Evolutionary conservation across 2,329 filamentous ascomycete genomes (phyloP).

Genomic region (Pseudogymnoascus sp.): DNA sequence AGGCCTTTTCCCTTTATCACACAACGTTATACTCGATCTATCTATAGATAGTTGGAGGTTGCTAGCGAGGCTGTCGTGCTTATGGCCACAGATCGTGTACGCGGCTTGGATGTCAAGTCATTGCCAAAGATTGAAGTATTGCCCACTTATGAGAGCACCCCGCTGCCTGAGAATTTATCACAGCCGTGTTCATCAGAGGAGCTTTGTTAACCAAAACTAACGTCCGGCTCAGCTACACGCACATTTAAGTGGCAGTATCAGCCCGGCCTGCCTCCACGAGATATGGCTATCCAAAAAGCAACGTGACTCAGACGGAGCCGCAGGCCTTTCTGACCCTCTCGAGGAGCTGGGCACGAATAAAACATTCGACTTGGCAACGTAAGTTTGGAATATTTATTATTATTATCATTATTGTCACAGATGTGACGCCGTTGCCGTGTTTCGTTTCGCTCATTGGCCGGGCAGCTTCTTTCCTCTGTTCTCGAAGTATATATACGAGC

Average conservation of each 20-base stretch:
- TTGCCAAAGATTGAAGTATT: slow-evolving; percentile 50
- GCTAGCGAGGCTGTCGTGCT: neutral
- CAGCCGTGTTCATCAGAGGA: neutral
- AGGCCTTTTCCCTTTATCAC: neutral
- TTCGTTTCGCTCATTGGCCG: slow-evolving; percentile 14
- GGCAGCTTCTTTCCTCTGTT: slow-evolving; percentile 70
- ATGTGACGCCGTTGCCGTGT: neutral
- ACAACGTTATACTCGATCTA: neutral
- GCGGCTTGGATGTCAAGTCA: slow-evolving; percentile 32
- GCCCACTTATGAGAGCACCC: neutral
- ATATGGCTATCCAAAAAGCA: slow-evolving; percentile 60
- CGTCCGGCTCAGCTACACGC: slow-evolving; percentile 57
- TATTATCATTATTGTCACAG: neutral
- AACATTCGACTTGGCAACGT: slow-evolving; percentile 64
- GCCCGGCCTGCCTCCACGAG: slow-evolving; percentile 61
- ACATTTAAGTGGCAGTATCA: slow-evolving; percentile 73
- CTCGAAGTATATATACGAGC: slow-evolving; percentile 69
- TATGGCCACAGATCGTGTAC: neutral
- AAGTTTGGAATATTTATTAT: slow-evolving; percentile 19
- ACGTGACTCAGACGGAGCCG: slow-evolving; percentile 38
- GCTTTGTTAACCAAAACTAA: slow-evolving; percentile 17
- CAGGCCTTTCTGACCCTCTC: slow-evolving; percentile 56
- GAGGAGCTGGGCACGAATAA: slow-evolving; percentile 62
- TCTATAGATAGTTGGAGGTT: slow-evolving; percentile 9
- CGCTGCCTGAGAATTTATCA: neutral